phyloP scores from a whole-genome alignment of 2,329 filamentous ascomycete species.

The Penicillium sp. region DNA sequence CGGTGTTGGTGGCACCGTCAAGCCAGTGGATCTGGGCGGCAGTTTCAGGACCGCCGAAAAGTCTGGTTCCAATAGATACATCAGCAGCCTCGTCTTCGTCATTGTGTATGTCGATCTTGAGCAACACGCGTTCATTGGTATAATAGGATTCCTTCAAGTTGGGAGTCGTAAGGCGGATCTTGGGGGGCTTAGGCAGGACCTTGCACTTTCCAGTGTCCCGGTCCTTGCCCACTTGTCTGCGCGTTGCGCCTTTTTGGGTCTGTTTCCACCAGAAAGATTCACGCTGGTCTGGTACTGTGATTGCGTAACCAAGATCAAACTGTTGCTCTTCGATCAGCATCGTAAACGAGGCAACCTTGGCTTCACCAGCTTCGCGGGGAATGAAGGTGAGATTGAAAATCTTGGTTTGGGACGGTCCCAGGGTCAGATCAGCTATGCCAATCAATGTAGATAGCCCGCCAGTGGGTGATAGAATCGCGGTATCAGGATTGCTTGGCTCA shows the following conservation, averaged over 20 bases:
- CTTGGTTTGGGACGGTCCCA: slow-evolving; percentile 64
- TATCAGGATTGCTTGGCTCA: slow-evolving; percentile 32
- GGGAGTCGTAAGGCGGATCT: slow-evolving; percentile 70
- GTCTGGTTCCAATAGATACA: slow-evolving; percentile 64
- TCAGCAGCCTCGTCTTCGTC: slow-evolving; percentile 75
- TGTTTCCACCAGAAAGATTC: slow-evolving; percentile 45
- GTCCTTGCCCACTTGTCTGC: slow-evolving; percentile 44
- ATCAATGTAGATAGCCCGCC: slow-evolving; percentile 43
- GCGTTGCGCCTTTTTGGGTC: slow-evolving; percentile 33
- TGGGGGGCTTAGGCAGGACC: slow-evolving; percentile 84
- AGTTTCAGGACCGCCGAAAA: slow-evolving; percentile 57
- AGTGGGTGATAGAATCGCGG: slow-evolving; percentile 32
- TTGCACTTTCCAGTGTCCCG: slow-evolving; percentile 57
- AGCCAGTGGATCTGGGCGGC: slow-evolving; percentile 48
- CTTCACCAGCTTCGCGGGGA: slow-evolving; percentile 77
- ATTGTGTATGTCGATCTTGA: slow-evolving; percentile 71
- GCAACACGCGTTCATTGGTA: slow-evolving; percentile 69
- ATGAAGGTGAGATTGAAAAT: slow-evolving; percentile 69
- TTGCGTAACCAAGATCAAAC: slow-evolving; percentile 65
- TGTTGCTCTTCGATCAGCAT: slow-evolving; percentile 60
- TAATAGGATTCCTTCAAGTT: slow-evolving; percentile 71
- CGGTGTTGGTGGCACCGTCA: slow-evolving; percentile 30
- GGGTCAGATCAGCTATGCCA: slow-evolving; percentile 60
- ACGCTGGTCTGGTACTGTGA: slow-evolving; percentile 43
- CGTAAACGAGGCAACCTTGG: slow-evolving; percentile 60